Evolutionary conservation across 2,329 filamentous ascomycete species (phyloP).

Genomic region (Phaeomoniella chlamydospora): DNA sequence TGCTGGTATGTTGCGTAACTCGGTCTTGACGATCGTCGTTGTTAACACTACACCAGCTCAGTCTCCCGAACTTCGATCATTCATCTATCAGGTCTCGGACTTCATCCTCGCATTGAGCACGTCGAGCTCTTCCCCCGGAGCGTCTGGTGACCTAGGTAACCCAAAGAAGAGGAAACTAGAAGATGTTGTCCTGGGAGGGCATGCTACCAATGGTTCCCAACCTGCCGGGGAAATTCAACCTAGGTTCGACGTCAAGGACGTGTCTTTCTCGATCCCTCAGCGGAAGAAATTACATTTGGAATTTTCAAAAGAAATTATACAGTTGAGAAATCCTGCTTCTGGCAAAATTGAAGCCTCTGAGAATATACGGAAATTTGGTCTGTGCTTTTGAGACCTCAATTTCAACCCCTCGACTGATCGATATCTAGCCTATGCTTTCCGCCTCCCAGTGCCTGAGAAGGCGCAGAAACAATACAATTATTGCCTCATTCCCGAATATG

Average conservation of each 20-base stretch:
- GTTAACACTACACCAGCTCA: no score
- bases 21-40: no score
- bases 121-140: conserved; percentile 19
- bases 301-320: conserved; percentile 25
- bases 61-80: not conserved
- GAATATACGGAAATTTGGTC: not conserved
- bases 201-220: conserved; percentile 5
- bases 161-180: conserved; percentile 11
- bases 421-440: conserved; percentile 39
- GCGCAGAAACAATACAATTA: conserved; percentile 49
- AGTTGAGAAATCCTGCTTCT: not conserved
- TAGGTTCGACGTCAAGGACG: conserved; percentile 34
- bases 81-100: not conserved
- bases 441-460: conserved; percentile 50
- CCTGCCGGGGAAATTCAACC: conserved; percentile 11
- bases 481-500: conserved; percentile 40
- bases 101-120: not conserved
- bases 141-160: conserved; percentile 12
- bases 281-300: conserved; percentile 50
- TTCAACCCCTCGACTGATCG: not conserved
- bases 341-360: not conserved
- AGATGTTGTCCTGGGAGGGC: no score
- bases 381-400: not conserved
- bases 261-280: conserved; percentile 47
- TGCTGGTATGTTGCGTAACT: no score